A percentile compares a stretch with the other conserved stretches of the same genome.
phyloP scores from a whole-genome alignment of 495 filamentous ascomycete species.

The Penicillium ochrochloron region DNA sequence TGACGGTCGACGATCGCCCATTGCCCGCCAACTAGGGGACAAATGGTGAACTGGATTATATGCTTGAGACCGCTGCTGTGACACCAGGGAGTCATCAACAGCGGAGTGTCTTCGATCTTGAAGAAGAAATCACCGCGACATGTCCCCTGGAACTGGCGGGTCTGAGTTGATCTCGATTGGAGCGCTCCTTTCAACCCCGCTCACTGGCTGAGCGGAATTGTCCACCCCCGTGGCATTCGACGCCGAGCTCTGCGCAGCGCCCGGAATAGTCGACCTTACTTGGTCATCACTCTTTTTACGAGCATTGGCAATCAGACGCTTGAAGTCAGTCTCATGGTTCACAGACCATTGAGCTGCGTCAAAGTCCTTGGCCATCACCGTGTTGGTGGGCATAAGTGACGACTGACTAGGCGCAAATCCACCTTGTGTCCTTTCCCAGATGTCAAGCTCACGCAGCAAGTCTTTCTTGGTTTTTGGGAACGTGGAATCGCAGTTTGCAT shows the following conservation, averaged over 20 bases:
- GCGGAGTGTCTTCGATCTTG: background rate
- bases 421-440: constrained; percentile 81
- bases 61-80: background rate
- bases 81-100: background rate
- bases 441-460: constrained; percentile 74
- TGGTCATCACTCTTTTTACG: constrained; percentile 45
- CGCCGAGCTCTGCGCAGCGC: constrained; percentile 11
- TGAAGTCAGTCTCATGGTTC: constrained; percentile 74
- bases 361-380: constrained; percentile 80
- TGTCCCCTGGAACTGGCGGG: background rate
- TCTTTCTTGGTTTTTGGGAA: constrained; percentile 70
- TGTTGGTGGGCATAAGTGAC: constrained; percentile 32
- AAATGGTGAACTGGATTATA: background rate
- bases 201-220: background rate
- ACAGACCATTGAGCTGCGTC: constrained; percentile 76
- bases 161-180: constrained; percentile 8
- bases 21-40: constrained; percentile 31
- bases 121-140: constrained; percentile 15
- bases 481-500: constrained; percentile 90
- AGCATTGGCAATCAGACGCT: constrained; percentile 74
- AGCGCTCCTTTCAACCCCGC: constrained; percentile 1
- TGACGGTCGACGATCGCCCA: constrained; percentile 49
- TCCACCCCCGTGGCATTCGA: constrained; percentile 1
- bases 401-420: constrained; percentile 32
- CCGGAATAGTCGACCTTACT: constrained; percentile 39